These are phyloP conservation scores for Epichloe gansuensis DNA, from an alignment of 2,329 filamentous ascomycete genomes.

Conservation along the genomic window DNA sequence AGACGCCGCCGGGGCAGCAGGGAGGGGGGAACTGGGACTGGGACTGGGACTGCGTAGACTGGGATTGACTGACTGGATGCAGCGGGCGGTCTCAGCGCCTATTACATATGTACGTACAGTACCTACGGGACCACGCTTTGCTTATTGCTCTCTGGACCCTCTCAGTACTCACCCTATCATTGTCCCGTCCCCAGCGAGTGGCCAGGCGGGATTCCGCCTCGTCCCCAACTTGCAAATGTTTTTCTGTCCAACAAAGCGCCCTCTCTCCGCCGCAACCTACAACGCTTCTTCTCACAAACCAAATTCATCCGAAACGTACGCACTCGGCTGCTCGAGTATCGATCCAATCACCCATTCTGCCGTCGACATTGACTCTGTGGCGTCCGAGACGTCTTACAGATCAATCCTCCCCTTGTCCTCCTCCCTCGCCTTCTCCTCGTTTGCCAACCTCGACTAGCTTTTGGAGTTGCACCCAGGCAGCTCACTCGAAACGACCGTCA, in stretches of 20 bases:
- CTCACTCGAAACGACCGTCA: slow-evolving; percentile 15
- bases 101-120: no score
- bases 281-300: background rate
- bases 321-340: background rate
- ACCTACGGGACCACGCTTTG: no score
- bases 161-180: background rate
- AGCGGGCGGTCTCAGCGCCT: no score
- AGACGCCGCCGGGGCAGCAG: no score
- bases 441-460: background rate
- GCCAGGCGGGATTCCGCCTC: background rate
- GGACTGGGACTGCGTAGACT: no score
- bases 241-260: background rate
- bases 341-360: background rate
- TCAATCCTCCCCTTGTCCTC: background rate
- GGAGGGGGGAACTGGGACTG: no score
- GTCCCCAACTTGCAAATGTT: background rate
- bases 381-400: background rate
- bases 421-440: background rate
- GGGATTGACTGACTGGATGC: no score
- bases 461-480: background rate
- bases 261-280: background rate
- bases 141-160: background rate
- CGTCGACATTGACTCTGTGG: background rate
- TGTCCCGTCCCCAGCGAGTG: no score
- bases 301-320: background rate